Percentiles rank a stretch among this genome's conserved stretches.
Conservation (phyloP, 768 basidiomycete genomes). For the Psilocybe tampanensis region DNA sequence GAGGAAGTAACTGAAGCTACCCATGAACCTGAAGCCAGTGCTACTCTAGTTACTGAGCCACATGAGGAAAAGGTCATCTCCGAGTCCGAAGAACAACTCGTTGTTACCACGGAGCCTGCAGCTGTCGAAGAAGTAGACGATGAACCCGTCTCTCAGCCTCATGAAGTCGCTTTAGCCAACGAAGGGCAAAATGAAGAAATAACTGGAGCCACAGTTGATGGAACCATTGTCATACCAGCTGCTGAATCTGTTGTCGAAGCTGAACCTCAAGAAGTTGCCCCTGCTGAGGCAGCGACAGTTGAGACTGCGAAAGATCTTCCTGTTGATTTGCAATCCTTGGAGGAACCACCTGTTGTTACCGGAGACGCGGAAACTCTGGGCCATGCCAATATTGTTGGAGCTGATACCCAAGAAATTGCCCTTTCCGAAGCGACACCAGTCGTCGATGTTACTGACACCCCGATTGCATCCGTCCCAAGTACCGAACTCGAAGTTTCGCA, state of each 20-base stretch:
- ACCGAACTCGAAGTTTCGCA: neutral
- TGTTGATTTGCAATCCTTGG: neutral
- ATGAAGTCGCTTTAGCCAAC: no score
- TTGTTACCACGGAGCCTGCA: no score
- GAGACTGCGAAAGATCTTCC: neutral
- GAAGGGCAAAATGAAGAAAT: no score
- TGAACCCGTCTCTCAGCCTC: no score
- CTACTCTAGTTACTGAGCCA: no score
- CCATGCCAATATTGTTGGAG: neutral
- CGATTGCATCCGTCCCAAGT: neutral
- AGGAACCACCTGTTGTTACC: neutral
- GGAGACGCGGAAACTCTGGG: neutral
- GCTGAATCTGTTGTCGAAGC: neutral
- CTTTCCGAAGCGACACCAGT: neutral
- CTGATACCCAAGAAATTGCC: neutral
- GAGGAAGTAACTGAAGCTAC: neutral
- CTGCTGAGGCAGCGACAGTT: neutral
- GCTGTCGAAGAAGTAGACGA: no score
- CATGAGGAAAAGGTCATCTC: no score
- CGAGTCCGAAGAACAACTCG: no score
- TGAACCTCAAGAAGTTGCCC: neutral
- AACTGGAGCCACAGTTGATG: no score
- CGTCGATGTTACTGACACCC: neutral
- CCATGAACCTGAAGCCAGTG: no score
- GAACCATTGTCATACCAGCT: neutral